Percentiles rank a stretch among this genome's conserved stretches.
phyloP scores from a whole-genome alignment of 495 filamentous ascomycete genomes.

The Pyronema omphalodes region DNA sequence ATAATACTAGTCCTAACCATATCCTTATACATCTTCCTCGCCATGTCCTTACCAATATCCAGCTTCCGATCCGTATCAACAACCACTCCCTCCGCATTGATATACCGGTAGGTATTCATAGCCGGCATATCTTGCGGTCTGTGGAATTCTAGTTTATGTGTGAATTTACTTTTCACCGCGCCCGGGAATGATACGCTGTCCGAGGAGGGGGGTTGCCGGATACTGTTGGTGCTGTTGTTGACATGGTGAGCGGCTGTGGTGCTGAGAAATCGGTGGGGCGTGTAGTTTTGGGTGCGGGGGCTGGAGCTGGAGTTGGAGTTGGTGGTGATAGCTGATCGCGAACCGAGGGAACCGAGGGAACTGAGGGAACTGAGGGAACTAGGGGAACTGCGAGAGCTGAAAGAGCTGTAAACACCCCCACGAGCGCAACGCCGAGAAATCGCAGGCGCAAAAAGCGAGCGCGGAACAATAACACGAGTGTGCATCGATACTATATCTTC shows the following conservation, averaged over 20 bases:
- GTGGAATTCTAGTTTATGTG: slow-evolving; percentile 54
- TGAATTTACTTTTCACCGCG: slow-evolving; percentile 88
- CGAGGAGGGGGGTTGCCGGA: slow-evolving; percentile 46
- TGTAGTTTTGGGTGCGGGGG: background rate
- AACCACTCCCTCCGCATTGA: slow-evolving; percentile 65
- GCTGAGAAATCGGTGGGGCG: background rate
- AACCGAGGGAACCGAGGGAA: too few species aligned
- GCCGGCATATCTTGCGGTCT: slow-evolving; percentile 44
- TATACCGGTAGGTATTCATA: slow-evolving; percentile 70
- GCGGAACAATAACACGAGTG: too few species aligned
- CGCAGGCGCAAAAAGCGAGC: too few species aligned
- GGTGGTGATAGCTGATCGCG: too few species aligned
- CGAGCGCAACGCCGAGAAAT: too few species aligned
- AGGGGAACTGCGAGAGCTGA: too few species aligned
- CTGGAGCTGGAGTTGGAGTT: too few species aligned
- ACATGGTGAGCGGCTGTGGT: background rate
- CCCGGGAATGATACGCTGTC: slow-evolving; percentile 75
- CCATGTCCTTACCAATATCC: slow-evolving; percentile 49
- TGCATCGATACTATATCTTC: too few species aligned
- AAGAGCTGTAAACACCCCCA: too few species aligned
- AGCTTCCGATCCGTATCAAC: slow-evolving; percentile 45
- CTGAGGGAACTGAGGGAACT: too few species aligned
- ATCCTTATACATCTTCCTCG: slow-evolving; percentile 38
- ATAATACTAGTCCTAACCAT: slow-evolving; percentile 43
- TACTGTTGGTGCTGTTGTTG: too few species aligned